phyloP scores from a whole-genome alignment of 2,329 filamentous ascomycete genomes.

The Fusarium begoniae region DNA sequence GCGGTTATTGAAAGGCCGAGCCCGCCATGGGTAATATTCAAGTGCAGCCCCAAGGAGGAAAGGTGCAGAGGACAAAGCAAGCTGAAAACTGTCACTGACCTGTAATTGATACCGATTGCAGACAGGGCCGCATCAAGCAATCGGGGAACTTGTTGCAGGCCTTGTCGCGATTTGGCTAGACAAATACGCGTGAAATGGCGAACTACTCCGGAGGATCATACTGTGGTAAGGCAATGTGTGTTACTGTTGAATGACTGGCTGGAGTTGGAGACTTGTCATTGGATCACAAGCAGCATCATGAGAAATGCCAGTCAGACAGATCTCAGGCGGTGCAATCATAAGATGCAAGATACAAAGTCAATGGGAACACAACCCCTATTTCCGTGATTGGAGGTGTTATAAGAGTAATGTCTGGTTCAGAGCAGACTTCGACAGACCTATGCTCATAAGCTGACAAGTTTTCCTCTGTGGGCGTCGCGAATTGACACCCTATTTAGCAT shows the following conservation, averaged over 20 bases:
- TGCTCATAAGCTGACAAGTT: not conserved
- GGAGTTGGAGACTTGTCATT: not conserved
- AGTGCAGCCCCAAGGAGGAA: slow-evolving; percentile 33
- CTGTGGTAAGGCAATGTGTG: not conserved
- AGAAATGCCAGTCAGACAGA: slow-evolving; percentile 34
- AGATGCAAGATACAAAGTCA: slow-evolving; percentile 41
- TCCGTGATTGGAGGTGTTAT: not conserved
- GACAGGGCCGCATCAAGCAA: slow-evolving; percentile 6
- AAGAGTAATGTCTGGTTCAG: not conserved
- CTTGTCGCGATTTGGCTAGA: slow-evolving; percentile 20
- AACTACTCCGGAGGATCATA: slow-evolving; percentile 13
- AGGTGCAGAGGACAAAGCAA: slow-evolving; percentile 37
- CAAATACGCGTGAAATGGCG: slow-evolving; percentile 16
- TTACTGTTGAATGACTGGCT: slow-evolving; percentile 1
- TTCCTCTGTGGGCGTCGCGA: slow-evolving; percentile 8
- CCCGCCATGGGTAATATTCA: slow-evolving; percentile 18
- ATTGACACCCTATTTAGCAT: slow-evolving; percentile 27
- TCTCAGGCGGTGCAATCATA: slow-evolving; percentile 38
- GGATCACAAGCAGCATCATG: slow-evolving; percentile 10
- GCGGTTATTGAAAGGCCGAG: slow-evolving; percentile 25
- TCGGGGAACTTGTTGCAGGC: not conserved
- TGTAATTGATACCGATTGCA: not conserved
- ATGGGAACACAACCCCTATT: slow-evolving; percentile 32
- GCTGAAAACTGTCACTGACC: slow-evolving; percentile 32
- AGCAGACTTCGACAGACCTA: not conserved